Evolutionary conservation across 768 basidiomycete genomes (phyloP), one percentile per base, ranked within the genome.

Genomic region (Mycena vitilis): DNA sequence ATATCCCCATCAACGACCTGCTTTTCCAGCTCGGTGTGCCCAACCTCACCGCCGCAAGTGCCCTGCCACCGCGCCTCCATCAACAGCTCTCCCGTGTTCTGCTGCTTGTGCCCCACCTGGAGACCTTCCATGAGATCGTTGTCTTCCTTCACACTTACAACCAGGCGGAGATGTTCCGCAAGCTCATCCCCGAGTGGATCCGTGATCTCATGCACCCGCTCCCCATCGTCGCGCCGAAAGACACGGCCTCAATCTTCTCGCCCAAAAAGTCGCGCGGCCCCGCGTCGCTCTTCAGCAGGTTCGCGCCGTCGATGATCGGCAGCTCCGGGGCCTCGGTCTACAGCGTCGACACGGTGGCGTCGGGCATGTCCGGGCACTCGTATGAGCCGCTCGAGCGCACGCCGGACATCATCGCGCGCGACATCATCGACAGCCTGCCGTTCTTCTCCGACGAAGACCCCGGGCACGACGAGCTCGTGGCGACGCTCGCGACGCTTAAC

Each of bases 81-180:
- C 76, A 80, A 36, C 79, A 80, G 56, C 75, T 83, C 9, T 78
- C 81, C 2, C 74, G 76, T 6, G 79, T 80, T 2, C 52, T 78
- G 8, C 55, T 82, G 71, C 66, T 60, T 12, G 79, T 81, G 10
- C 81, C 81, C 0, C 75, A 79, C 57, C 65, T 82, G 30, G 73
- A 77, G 40, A 80, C 79, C 11, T 80, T 82, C 71, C 74, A 74
- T 2, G 79, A 79, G 57, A 64, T 81, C 45, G 71, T 83, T 45
- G 73, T 80, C 13, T 83, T 79, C 60, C 62, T 83, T 4, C 82
- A 83, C 67, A 82, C 81, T 5, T 76, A 76, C 66, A 80, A 83
- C 60, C 79, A 80, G 63, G 80, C 76, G 10, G 78, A 78, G 48
- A 56, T 83, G n/a, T 80, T 83, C 61, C 68, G 81, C 23, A 71